Base-by-base conservation (phyloP, 768 basidiomycete genomes). In the Russula foetens region DNA sequence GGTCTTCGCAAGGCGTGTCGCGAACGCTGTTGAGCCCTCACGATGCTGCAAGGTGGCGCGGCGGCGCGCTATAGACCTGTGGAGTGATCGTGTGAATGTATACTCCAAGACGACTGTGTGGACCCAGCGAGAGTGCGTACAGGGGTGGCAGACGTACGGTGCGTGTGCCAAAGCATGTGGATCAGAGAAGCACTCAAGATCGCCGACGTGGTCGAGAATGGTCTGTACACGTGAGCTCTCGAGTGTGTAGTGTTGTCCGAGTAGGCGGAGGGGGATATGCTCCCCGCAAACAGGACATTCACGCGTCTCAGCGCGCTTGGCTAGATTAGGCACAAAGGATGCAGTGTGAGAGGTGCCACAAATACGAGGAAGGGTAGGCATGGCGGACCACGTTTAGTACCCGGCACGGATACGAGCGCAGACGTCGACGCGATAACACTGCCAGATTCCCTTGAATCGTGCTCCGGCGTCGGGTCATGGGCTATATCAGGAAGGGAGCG, bases 241-340 rank as follows among this genome's bases (percentile, higher is more conserved):
- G 28, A 91, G 76, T 44, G 76, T 77, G 3, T 79, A 77, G 66
- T 92, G 90, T 58, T 74, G 76, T 3, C 75, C 76, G 17, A 92
- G 76, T n/a, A 91, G 77, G 14, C 89, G 84, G 24, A 90, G 68
- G 15, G 90, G 89, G 44, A 92, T 86, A 41, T 69, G 69, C 69
- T 92, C 89, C 15, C 78, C 74, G 72, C 90, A 92, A 41, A 86
- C 81, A 1, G 90, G 90, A 68, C 90, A 92, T 60, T 75, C 75
- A 59, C 83, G 77, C 2, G 87, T 92, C 69, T 90, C 88, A 19
- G 85, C 88, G 46, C 85, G 82, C 70, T 83, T 88, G 4, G 78
- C 87, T 89, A 59, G 11, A 35, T 15, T 4, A 33, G 43, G n/a
- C 17, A 8, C 21, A 28, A 29, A 24, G 33, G 6, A 35, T 4